Evolutionary conservation across 2,329 filamentous ascomycete genomes (phyloP), one percentile per base, ranked within the genome.

Genomic region (Colletotrichum chlorophyti): DNA sequence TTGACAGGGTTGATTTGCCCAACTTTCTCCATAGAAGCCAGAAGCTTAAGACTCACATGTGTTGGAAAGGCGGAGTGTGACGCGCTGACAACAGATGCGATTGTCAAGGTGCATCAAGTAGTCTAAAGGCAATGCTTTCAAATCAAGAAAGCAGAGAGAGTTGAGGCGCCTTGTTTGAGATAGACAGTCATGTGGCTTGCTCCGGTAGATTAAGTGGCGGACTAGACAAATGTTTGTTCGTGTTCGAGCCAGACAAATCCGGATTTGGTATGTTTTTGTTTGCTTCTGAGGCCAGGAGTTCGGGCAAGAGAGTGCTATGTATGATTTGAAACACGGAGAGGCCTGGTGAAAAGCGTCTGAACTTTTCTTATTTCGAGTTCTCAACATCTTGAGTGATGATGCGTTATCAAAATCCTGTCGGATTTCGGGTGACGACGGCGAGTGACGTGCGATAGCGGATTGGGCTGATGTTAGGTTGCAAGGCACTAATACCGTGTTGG

Each of bases 61-160:
- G n/a, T n/a, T n/a, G n/a, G n/a, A n/a, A n/a, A n/a, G n/a, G n/a
- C n/a, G n/a, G n/a, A n/a, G n/a, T n/a, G n/a, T n/a, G n/a, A n/a
- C n/a, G n/a, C n/a, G n/a, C n/a, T n/a, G n/a, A n/a, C n/a, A n/a
- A n/a, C n/a, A n/a, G 68, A 68, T 1, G 70, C 69, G 45, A 73
- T 77, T 62, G 60, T 71, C 47, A 66, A 62, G 51, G 62, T 69
- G n/a, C 6, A 73, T 75, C 11, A 19, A 42, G 24, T 49, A 59
- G 31, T n/a, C 38, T 46, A 32, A 53, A 48, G 17, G 55, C 23
- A 41, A 29, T 38, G 45, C n/a, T n/a, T 62, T 55, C 23, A 40
- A 24, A 8, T 26, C 23, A 29, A 40, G 21, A 21, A 43, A 52
- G 23, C 21, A 35, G 15, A 21, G n/a, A 26, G 23, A 17, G 31